phyloP scores from a whole-genome alignment of 805 yeast genomes.

The Lipomyces starkeyi region DNA sequence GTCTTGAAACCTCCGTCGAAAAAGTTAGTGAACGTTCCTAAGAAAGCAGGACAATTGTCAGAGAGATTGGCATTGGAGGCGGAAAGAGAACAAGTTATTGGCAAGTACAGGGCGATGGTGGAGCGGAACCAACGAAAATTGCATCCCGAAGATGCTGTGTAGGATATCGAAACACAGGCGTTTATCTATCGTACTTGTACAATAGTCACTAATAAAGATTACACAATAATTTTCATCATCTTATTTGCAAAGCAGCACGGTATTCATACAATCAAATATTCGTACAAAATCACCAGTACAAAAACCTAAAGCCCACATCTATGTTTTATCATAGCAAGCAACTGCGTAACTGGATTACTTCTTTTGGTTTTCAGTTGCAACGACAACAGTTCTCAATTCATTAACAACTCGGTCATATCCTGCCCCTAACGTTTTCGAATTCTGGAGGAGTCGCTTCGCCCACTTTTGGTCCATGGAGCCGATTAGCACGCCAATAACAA shows the following conservation, averaged over 20 bases:
- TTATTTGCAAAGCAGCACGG: neutral
- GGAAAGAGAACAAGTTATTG: slow-evolving; percentile 49
- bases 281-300: neutral
- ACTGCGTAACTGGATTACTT: neutral
- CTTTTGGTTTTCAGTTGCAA: neutral
- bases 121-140: slow-evolving; percentile 30
- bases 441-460: slow-evolving; percentile 13
- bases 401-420: slow-evolving; percentile 24
- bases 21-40: slow-evolving; percentile 48
- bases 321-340: neutral
- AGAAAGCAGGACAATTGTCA: slow-evolving; percentile 50
- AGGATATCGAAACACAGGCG: neutral
- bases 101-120: slow-evolving; percentile 44
- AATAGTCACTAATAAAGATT: neutral
- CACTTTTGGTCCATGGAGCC: slow-evolving; percentile 18
- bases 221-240: neutral
- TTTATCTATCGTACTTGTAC: neutral
- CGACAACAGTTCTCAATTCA: slow-evolving; percentile 16
- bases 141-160: neutral
- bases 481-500: slow-evolving; percentile 26
- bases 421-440: slow-evolving; percentile 25
- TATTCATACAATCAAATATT: neutral
- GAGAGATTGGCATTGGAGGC: slow-evolving; percentile 48
- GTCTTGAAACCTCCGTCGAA: slow-evolving; percentile 46
- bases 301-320: neutral